Percentiles rank a stretch among this genome's conserved stretches.
Evolutionary conservation across 1,284 basidiomycete genomes (phyloP).

Genomic region (Pascua sp.): DNA sequence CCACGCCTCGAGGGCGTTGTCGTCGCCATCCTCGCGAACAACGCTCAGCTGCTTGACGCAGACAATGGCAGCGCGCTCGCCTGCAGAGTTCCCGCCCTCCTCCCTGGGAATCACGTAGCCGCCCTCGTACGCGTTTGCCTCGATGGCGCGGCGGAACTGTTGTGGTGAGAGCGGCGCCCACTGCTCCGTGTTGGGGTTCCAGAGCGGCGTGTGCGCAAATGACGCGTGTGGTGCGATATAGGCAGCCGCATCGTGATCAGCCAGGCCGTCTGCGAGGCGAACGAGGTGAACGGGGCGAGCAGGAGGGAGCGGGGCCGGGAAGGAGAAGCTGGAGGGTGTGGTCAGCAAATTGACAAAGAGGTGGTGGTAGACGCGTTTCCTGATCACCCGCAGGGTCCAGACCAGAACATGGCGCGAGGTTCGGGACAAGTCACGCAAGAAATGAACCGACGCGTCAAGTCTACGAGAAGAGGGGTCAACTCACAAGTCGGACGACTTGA

Average conservation of each 20-base stretch:
- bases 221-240: slow-evolving; percentile 16
- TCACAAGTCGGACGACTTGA: slow-evolving; percentile 60
- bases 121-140: slow-evolving; percentile 40
- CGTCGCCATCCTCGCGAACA: slow-evolving; percentile 29
- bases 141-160: slow-evolving; percentile 37
- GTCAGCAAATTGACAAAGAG: not conserved
- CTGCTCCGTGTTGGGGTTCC: slow-evolving; percentile 20
- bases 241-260: slow-evolving; percentile 20
- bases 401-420: not conserved
- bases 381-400: too few species aligned
- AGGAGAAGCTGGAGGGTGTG: slow-evolving; percentile 27
- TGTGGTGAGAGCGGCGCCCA: slow-evolving; percentile 33
- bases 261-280: slow-evolving; percentile 27
- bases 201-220: slow-evolving; percentile 17
- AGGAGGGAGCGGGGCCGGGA: slow-evolving; percentile 29
- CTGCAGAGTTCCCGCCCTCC: slow-evolving; percentile 37
- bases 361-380: not conserved
- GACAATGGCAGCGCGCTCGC: slow-evolving; percentile 39
- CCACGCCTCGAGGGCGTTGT: slow-evolving; percentile 31
- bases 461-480: slow-evolving; percentile 10
- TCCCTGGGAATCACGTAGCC: slow-evolving; percentile 34
- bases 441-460: not conserved
- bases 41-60: slow-evolving; percentile 47
- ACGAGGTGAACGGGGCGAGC: slow-evolving; percentile 39
- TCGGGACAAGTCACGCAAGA: not conserved